Percentiles rank a stretch among this genome's conserved stretches.
These are phyloP conservation scores for Penicillium canescens DNA, from an alignment of 495 filamentous ascomycete genomes.

Conservation along the genomic window DNA sequence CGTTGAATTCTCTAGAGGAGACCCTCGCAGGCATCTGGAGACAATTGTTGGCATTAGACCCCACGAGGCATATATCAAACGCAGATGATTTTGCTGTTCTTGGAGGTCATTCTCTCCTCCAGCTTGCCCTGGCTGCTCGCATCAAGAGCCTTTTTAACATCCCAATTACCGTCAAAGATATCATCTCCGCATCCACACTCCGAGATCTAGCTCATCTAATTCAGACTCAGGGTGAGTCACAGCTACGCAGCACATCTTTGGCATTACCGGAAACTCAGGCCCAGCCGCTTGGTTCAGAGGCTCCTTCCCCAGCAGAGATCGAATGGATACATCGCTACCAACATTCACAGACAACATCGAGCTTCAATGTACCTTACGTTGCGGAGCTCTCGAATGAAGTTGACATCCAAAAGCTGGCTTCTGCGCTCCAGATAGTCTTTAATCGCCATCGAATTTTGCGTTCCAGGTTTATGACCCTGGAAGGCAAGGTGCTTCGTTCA, in stretches of 20 bases:
- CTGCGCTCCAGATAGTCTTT: conserved; percentile 13
- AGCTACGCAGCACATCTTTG: neutral
- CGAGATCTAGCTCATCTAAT: neutral
- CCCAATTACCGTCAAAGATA: neutral
- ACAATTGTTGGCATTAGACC: conserved; percentile 3
- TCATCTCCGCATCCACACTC: neutral
- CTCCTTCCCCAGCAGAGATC: neutral
- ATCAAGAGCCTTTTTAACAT: neutral
- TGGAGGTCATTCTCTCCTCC: conserved; percentile 23
- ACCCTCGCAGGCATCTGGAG: conserved; percentile 4
- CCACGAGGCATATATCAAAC: neutral
- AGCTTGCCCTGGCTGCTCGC: conserved; percentile 12
- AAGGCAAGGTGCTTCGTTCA: neutral
- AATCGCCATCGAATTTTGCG: conserved; percentile 12
- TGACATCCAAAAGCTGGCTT: conserved; percentile 3
- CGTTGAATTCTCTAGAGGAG: neutral
- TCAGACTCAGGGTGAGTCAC: neutral
- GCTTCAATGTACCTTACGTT: conserved; percentile 12
- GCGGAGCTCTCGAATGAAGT: neutral
- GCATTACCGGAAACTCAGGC: neutral
- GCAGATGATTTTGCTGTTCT: conserved; percentile 19
- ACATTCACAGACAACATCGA: conserved; percentile 3
- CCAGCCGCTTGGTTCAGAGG: neutral
- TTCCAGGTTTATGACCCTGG: conserved; percentile 1
- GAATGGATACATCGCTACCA: conserved; percentile 1